Conservation (phyloP, 2,329 filamentous ascomycete genomes). For the Pleurostoma richardsiae region DNA sequence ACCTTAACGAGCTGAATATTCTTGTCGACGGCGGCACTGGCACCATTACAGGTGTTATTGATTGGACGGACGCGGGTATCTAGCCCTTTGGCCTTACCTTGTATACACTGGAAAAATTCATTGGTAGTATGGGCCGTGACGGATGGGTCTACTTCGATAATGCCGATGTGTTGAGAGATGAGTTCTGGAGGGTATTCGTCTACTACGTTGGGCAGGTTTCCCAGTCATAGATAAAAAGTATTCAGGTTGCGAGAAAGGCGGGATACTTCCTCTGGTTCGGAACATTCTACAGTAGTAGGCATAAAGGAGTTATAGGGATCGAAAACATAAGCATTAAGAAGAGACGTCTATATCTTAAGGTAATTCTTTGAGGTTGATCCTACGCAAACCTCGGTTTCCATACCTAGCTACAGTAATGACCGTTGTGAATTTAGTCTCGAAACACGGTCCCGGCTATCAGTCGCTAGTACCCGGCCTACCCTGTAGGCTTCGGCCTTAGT, state of each 20-base stretch:
- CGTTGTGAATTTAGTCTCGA: background rate
- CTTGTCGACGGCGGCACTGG: background rate
- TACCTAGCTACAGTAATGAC: background rate
- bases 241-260: constrained; percentile 1
- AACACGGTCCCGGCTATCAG: background rate
- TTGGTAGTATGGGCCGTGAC: background rate
- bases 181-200: background rate
- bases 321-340: background rate
- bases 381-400: background rate
- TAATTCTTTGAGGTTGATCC: background rate
- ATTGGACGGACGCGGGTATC: background rate
- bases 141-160: background rate
- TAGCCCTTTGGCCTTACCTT: constrained; percentile 10
- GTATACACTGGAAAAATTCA: constrained; percentile 3
- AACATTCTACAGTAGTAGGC: background rate
- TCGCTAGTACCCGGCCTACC: background rate
- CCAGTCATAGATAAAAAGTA: background rate
- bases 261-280: background rate
- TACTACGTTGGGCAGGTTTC: background rate
- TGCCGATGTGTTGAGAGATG: background rate
- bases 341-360: background rate
- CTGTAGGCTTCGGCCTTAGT: background rate
- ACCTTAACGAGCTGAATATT: constrained; percentile 1
- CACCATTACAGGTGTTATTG: background rate
- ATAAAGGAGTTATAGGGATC: background rate